Evolutionary conservation across 2,329 filamentous ascomycete genomes (phyloP), one percentile per base, ranked within the genome.

Genomic region (Biscogniauxia marginata): DNA sequence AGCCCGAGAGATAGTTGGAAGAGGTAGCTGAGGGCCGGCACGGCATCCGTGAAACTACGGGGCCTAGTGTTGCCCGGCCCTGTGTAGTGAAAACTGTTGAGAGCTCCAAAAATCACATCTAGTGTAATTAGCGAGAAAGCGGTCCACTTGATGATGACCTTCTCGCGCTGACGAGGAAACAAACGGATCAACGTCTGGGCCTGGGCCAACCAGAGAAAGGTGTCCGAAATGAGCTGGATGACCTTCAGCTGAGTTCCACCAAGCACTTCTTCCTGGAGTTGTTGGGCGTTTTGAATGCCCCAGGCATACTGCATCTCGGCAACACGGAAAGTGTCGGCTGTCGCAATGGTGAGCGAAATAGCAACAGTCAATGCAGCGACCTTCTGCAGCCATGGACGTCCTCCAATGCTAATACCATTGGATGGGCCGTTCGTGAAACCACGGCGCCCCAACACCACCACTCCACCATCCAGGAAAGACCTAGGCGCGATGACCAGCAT

Each of bases 121-220:
- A 97, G 82, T 0, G 91, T 84, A 67, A 99, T 97, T 55, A 99
- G 83, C 3, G 89, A 92, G 70, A 98, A 97, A 1, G 93, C 95
- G 16, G 93, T 91, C 93, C 93, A 99, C 76, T 98, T 98, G 76
- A 99, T 99, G 63, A 98, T 90, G 52, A 98, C 87, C 75, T 98
- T 98, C 75, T 99, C 95, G 68, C 96, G 90, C 69, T 98, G 93
- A 30, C 95, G 90, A 7, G 95, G 95, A 65, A 99, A 99, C 1
- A 99, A 80, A 52, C 95, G 89, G 65, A 98, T 98, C 56, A 99
- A 76, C 0, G 95, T 99, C 76, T 99, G 95, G 1, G 96, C 93
- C 74, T 99, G 95, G 1, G 95, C 95, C 43, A 99, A 85, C 93
- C 95, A 98, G 24, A 99, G 80, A 72, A 98, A 98, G 1, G 95